Evolutionary conservation across 805 yeast genomes (phyloP), one percentile per base, ranked within the genome.

Genomic region (Komagataella populi): DNA sequence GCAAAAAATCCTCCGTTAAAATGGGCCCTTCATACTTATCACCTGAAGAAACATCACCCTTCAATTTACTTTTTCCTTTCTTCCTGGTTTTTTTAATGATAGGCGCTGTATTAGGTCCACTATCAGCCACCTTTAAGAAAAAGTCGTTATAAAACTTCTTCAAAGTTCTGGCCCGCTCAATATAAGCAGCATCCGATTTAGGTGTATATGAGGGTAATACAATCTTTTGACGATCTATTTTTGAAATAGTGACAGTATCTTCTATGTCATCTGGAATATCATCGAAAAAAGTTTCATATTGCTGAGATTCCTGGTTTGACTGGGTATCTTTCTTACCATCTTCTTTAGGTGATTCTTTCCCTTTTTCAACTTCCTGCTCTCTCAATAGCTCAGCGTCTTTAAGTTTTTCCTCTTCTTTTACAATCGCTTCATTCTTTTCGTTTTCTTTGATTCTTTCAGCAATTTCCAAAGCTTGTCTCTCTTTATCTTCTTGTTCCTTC

Each of bases 11-110:
- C 44, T 50, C 52, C 14, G 52, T 44, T 16, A 50, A 49, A 5
- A 48, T 22, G 12, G 52, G 52, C 6, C 52, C 52, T n/a, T 45
- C 22, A 23, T 50, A 50, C 6, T 48, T 24, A n/a, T 22, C 46
- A 23, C 39, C 39, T 30, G 39, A 30, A 14, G 39, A 30, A 30
- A 30, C 39, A 14, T 30, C 39, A 1, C 39, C 39, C n/a, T 30
- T 30, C 14, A 30, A 30, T 14, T 30, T 30, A 30, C 39, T 30
- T 30, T 30, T 30, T 8, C 39, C 39, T 8, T 30, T 30, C 39
- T 30, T 30, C 10, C 39, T 30, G 10, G 39, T 30, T 14, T 30
- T 10, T 14, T 30, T 30, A 14, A n/a, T 30, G 4, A 30, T 30
- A 14, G 39, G 39, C 5, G 39, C 39, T 8, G 39, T 30, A 30